Percentiles rank a stretch among this genome's conserved stretches.
Conservation (phyloP, 495 filamentous ascomycete genomes). For the Podospora australis region DNA sequence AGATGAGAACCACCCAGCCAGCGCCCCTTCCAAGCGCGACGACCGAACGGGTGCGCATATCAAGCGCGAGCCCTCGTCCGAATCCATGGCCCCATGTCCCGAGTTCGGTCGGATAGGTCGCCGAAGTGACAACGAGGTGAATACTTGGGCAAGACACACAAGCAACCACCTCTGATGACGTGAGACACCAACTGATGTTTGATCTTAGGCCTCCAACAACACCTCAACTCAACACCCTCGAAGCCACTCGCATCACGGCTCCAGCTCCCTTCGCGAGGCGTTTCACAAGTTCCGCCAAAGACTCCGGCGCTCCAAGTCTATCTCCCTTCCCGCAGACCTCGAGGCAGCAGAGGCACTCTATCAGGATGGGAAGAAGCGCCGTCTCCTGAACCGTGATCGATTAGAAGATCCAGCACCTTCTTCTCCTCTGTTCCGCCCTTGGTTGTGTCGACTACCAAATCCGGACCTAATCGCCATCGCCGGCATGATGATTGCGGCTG, state of each 20-base stretch:
- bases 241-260: background rate
- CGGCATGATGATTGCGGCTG: conserved; percentile 23
- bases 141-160: too few species aligned
- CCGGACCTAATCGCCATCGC: conserved; percentile 14
- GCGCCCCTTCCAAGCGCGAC: background rate
- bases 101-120: conserved; percentile 5
- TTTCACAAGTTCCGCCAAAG: conserved; percentile 5
- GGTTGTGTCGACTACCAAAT: background rate
- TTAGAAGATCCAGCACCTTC: background rate
- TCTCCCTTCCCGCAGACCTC: background rate
- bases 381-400: conserved; percentile 10
- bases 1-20: background rate
- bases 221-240: background rate
- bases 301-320: conserved; percentile 14
- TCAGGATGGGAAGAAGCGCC: conserved; percentile 5
- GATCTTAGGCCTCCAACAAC: background rate
- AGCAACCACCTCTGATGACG: too few species aligned
- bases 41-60: too few species aligned
- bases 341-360: background rate
- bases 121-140: background rate
- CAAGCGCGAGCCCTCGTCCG: background rate
- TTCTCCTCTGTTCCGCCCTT: background rate
- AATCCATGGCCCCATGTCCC: conserved; percentile 7
- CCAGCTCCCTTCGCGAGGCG: background rate
- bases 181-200: background rate